A percentile compares a stretch with the other conserved stretches of the same genome.
Evolutionary conservation across 2,329 filamentous ascomycete species (phyloP).

Genomic region (Canariomyces notabilis): DNA sequence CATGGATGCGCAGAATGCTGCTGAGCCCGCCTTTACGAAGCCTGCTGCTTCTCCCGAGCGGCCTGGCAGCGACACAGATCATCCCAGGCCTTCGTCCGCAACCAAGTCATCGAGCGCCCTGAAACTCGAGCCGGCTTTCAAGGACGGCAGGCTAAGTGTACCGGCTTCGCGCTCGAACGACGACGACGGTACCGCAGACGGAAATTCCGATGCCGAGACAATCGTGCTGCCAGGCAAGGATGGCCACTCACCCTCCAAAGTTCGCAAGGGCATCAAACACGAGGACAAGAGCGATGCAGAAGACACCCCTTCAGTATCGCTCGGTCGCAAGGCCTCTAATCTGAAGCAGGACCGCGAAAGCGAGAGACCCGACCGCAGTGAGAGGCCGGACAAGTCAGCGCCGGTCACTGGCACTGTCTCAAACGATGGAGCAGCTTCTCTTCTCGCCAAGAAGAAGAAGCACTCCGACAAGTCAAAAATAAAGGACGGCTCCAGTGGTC

Average conservation of each 20-base stretch:
- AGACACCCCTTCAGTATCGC: slow-evolving; percentile 34
- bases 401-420: slow-evolving; percentile 27
- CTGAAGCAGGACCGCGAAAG: slow-evolving; percentile 31
- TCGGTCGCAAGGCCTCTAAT: slow-evolving; percentile 32
- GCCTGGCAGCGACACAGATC: slow-evolving; percentile 35
- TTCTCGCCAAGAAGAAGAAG: slow-evolving; percentile 49
- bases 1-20: slow-evolving; percentile 66
- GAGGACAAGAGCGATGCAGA: slow-evolving; percentile 59
- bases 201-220: slow-evolving; percentile 67
- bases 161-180: slow-evolving; percentile 35
- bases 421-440: slow-evolving; percentile 32
- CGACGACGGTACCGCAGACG: slow-evolving; percentile 44
- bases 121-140: slow-evolving; percentile 26
- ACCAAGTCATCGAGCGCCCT: slow-evolving; percentile 26
- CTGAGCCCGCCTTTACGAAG: slow-evolving; percentile 58
- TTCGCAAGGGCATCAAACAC: slow-evolving; percentile 58
- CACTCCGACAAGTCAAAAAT: slow-evolving; percentile 38
- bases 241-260: slow-evolving; percentile 58
- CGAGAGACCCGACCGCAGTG: slow-evolving; percentile 23
- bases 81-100: slow-evolving; percentile 29
- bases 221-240: slow-evolving; percentile 64
- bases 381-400: slow-evolving; percentile 28
- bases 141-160: slow-evolving; percentile 29
- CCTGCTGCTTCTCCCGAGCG: slow-evolving; percentile 49
- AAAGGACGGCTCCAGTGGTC: slow-evolving; percentile 51